A percentile compares a stretch with the other conserved stretches of the same genome.
phyloP scores from a whole-genome alignment of 139 green algal genomes.

The Protoeuglena noctilucae region DNA sequence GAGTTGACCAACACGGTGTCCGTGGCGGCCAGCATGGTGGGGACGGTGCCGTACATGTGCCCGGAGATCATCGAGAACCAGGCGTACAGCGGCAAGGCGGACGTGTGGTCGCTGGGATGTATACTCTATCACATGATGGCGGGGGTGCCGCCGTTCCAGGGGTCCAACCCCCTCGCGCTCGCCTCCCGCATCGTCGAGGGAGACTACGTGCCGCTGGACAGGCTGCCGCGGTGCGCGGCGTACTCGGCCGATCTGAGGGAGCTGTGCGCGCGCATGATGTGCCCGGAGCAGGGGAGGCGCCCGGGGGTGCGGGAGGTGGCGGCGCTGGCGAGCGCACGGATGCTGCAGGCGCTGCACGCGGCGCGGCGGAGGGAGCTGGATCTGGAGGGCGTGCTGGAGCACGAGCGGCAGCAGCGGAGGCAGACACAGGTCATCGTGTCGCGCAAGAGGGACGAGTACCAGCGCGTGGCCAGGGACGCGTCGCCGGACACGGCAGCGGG shows the following conservation, averaged over 20 bases:
- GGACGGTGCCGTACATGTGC: conserved; percentile 3
- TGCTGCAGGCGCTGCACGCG: not conserved
- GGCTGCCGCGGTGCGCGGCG: conserved; percentile 9
- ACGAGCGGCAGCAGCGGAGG: conserved; percentile 2
- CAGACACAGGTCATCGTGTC: not conserved
- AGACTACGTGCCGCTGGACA: conserved; percentile 8
- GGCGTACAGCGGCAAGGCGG: not conserved
- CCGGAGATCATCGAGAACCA: conserved; percentile 6
- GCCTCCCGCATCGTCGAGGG: conserved; percentile 31
- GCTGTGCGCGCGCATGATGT: conserved; percentile 20
- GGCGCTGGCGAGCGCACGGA: not conserved
- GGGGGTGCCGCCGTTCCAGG: conserved; percentile 28
- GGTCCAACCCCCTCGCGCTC: conserved; percentile 25
- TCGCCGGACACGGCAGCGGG: not conserved
- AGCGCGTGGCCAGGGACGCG: not conserved
- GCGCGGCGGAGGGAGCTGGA: not conserved
- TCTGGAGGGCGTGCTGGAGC: not conserved
- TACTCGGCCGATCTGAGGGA: conserved; percentile 23
- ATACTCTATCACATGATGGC: conserved; percentile 29
- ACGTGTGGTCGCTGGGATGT: conserved; percentile 7
- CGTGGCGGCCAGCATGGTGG: not conserved
- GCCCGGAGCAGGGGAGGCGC: conserved; percentile 13
- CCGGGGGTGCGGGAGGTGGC: not conserved
- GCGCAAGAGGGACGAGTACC: conserved; percentile 1
- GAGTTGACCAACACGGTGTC: not conserved